Evolutionary conservation across 108 stramenopile genomes (phyloP), one percentile per base, ranked within the genome.

Genomic region (Poteriospumella lacustris): DNA sequence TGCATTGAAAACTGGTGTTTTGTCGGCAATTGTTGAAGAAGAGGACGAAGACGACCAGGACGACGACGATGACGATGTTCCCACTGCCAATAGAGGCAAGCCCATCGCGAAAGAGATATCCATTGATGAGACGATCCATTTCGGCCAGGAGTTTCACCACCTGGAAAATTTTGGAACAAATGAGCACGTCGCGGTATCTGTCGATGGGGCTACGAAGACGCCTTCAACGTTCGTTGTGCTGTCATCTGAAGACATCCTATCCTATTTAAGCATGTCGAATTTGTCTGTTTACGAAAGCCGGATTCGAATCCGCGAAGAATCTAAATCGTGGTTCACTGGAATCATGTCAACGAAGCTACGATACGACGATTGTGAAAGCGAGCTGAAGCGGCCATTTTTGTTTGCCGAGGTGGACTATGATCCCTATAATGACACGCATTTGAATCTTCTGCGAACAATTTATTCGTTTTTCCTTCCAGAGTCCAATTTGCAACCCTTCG

Each of bases 371-470:
- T 56, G 19, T 56, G 19, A 56, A 68, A 19, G 24, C 19, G 70
- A 39, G 41, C 5, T 73, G 5, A 31, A 73, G 42, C 3, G 26
- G 9, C 70, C 70, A 52, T 73, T 73, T 42, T 24, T 73, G 41
- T 26, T 73, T 3, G 70, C 70, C 9, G 31, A 73, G 41, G 9
- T 73, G 5, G 70, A 73, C 36, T 73, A 73, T 73, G 43, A 44
- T 56, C 70, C 70, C 26, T 26, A 34, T 73, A 24, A 34, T 3
- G 3, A 5, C 3, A n/a, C 38, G 28, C 70, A 73, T 73, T 73
- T 73, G 31, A 5, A 24, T 28, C 5, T 73, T 5, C 42, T 73
- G 26, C 36, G 70, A 9, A 26, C 41, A 24, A 73, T 73, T 73
- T 73, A 73, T 38, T 40, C 36, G 12, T n/a, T n/a, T n/a, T n/a